Base-by-base conservation (phyloP, 1,284 basidiomycete species). In the Chondrostereum purpureum region DNA sequence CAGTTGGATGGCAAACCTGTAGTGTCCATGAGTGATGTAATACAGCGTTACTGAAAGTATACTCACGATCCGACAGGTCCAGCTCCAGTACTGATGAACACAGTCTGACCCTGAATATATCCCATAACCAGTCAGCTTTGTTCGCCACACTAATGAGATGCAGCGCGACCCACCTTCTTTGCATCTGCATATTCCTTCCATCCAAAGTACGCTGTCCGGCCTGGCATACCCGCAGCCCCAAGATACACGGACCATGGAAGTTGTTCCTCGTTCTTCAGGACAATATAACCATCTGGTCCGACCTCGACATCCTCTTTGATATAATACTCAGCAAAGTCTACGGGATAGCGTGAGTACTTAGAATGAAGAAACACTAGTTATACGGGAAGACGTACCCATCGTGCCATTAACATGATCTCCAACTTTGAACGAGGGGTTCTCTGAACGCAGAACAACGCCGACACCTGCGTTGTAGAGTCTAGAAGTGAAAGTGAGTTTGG, bases 81-180 rank as follows among this genome's bases (percentile, higher is more conserved):
- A 21, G 74, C 79, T 2, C 77, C 80, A 4, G 76, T 71, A 1
- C 72, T 70, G 24, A 85, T 70, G 44, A 79, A 77, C 3, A 75
- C 72, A 0, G 67, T 72, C 36, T 83, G 78, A 0, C 79, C 78
- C 59, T 77, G 39, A 13, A 27, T 27, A 17, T 13, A 43, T 27
- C 38, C 3, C 39, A 16, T 6, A 44, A 37, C 22, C 42, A 50
- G 27, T 31, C 27, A n/a, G 27, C 27, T 31, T 8, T 39, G 36
- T 20, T 18, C 40, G 19, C 23, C 16, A 34, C 23, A 24, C 11
- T 4, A 18, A 38, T 18, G 27, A 35, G 21, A 12, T 22, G 38
- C 47, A 50, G 37, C 42, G 46, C 40, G 51, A 54, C 36, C 34
- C 48, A 64, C 66, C 51, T 63, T 60, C 53, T 69, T 71, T 0